Base-by-base conservation (phyloP, 257 asterid genomes). In the Nyctanthes arbortristis region DNA sequence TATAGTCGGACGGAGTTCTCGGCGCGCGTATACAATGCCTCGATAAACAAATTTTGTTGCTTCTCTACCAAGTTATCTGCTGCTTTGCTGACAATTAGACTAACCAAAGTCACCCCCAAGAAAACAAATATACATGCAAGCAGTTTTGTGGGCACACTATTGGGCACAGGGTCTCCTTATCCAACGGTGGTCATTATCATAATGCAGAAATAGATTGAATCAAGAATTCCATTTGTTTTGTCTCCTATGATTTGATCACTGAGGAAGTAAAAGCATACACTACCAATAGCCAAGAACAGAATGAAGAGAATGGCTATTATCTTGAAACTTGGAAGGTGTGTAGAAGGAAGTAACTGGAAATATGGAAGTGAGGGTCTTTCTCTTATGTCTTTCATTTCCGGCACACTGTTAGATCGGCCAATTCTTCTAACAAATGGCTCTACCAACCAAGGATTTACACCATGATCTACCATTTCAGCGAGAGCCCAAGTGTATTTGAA, bases 171-270 rank as follows among this genome's bases (percentile, higher is more conserved):
- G 72, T 93, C 98, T 22, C 98, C 98, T 43, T 93, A 93, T 63
- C 98, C 98, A 32, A 93, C 90, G 4, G 97, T 93, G 27, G 98
- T 93, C 97, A 93, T 93, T 9, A 97, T 93, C 67, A 93, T 96
- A 32, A 93, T 86, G 82, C 96, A 88, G 62, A 93, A 93, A 83
- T 90, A 93, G 63, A 90, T 74, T 1, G 97, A 88, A 79, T 92
- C 98, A 20, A 92, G 93, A 69, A 90, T 59, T 2, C 89, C 88
- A 32, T 82, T 68, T 2, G 80, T 75, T 79, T 88, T 90, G 39
- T 79, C 81, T 4, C 97, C 98, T 54, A 65, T 69, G 74, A 92
- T 84, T 66, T 85, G 82, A 67, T 80, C 67, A 57, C 73, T 52
- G 49, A 82, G 90, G 14, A 90, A 32, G 85, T 84, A 85, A 77